Conservation (phyloP, 129 eudicot genomes). For the Chrysanthemum lavandulifolium region DNA sequence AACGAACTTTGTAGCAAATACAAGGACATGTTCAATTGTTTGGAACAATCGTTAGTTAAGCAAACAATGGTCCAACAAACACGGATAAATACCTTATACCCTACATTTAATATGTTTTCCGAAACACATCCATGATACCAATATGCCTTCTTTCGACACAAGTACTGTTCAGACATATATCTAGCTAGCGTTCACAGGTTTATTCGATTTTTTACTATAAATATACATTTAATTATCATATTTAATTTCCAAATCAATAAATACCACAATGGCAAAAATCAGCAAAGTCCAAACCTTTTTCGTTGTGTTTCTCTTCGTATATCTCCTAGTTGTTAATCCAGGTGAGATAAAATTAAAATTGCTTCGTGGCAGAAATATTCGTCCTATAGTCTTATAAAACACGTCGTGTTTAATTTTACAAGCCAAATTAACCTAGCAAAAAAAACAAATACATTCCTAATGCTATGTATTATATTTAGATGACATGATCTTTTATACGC, state of each 20-base stretch:
- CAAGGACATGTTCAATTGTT: too few species aligned
- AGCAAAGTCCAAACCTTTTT: not conserved
- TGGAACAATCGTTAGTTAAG: too few species aligned
- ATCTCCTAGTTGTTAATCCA: conserved; percentile 15
- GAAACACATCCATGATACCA: too few species aligned
- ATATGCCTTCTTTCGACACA: too few species aligned
- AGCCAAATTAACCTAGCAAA: not conserved
- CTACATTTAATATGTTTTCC: too few species aligned
- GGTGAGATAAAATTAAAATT: not conserved
- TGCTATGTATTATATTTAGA: not conserved
- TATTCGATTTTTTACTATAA: not conserved
- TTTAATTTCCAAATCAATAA: not conserved
- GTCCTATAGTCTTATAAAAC: not conserved
- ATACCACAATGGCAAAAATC: conserved; percentile 4
- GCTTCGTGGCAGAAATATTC: not conserved
- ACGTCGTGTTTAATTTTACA: not conserved
- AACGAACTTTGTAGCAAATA: too few species aligned
- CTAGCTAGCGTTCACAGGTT: not conserved
- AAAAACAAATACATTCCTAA: not conserved
- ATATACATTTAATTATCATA: not conserved
- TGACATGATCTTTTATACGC: too few species aligned
- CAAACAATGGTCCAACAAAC: too few species aligned
- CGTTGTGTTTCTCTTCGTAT: not conserved
- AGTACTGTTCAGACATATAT: not conserved
- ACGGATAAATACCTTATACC: too few species aligned